Evolutionary conservation across 768 basidiomycete genomes (phyloP).

Genomic region (Terana coerulea): DNA sequence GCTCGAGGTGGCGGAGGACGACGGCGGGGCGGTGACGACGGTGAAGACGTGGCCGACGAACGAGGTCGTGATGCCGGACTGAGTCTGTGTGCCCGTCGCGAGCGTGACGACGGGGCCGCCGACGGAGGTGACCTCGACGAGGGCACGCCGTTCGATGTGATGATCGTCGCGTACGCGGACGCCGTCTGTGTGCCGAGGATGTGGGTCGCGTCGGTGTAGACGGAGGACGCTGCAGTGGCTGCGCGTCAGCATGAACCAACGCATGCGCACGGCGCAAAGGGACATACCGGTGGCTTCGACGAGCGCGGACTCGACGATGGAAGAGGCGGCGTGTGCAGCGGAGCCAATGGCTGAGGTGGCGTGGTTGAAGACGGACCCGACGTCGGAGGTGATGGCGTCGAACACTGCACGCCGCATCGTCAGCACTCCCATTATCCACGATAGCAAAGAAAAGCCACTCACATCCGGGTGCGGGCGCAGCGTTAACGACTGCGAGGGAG

Average conservation of each 20-base stretch:
- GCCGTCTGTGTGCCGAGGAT: slow-evolving; percentile 15
- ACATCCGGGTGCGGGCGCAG: slow-evolving; percentile 13
- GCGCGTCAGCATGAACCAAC: no score
- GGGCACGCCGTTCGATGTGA: slow-evolving; percentile 16
- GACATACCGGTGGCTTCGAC: slow-evolving; percentile 3
- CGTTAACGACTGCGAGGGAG: slow-evolving; percentile 12
- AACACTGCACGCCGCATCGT: slow-evolving; percentile 12
- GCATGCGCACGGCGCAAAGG: neutral
- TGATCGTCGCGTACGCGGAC: slow-evolving; percentile 15
- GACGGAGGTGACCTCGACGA: slow-evolving; percentile 19
- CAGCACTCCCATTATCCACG: neutral
- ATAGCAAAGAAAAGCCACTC: neutral
- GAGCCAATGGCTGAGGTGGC: slow-evolving; percentile 9
- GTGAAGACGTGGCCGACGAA: slow-evolving; percentile 22
- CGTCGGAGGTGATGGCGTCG: slow-evolving; percentile 14
- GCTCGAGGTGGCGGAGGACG: slow-evolving; percentile 4
- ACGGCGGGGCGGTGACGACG: slow-evolving; percentile 7
- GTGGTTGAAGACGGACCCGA: slow-evolving; percentile 10
- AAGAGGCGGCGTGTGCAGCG: neutral
- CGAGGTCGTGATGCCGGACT: slow-evolving; percentile 15
- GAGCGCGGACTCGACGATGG: slow-evolving; percentile 6
- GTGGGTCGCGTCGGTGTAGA: slow-evolving; percentile 15
- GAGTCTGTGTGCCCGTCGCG: slow-evolving; percentile 16
- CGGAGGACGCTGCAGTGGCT: slow-evolving; percentile 10
- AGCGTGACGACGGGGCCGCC: slow-evolving; percentile 22